phyloP scores from a whole-genome alignment of 164 flowering plant species.

The Pachysandra terminalis region DNA sequence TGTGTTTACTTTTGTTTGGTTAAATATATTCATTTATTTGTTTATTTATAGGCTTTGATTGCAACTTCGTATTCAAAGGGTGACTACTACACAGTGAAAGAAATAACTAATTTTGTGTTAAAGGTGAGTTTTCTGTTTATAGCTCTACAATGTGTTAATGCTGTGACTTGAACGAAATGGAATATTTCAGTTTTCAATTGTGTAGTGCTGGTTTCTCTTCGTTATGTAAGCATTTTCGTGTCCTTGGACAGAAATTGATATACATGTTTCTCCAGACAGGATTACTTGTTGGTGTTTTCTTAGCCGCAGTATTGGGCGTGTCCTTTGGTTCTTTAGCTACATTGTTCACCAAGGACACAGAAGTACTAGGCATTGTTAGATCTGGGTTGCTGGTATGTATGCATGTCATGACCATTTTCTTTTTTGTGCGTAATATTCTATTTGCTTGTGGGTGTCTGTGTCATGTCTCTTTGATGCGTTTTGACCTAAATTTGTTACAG shows the following conservation, averaged over 20 bases:
- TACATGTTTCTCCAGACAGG: conserved; percentile 58
- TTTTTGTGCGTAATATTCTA: neutral
- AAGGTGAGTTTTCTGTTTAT: conserved; percentile 44
- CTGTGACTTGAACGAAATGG: neutral
- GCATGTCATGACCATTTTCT: no score
- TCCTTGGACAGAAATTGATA: conserved; percentile 2
- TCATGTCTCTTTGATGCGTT: neutral
- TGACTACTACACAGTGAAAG: conserved; percentile 61
- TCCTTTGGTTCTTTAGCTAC: conserved; percentile 65
- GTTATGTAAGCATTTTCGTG: conserved; percentile 6
- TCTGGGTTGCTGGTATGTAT: conserved; percentile 68
- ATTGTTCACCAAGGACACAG: conserved; percentile 75
- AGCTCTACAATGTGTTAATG: neutral
- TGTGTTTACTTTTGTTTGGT: neutral
- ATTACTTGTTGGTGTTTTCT: conserved; percentile 52
- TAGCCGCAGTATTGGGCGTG: conserved; percentile 57
- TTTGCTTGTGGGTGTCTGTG: neutral
- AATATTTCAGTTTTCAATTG: conserved; percentile 1
- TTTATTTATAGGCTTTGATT: conserved; percentile 59
- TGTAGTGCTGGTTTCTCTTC: conserved; percentile 1
- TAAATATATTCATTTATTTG: neutral
- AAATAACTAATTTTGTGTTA: conserved; percentile 52
- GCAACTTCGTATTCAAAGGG: conserved; percentile 71
- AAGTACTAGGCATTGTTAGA: conserved; percentile 61
- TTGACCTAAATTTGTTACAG: conserved; percentile 34